Evolutionary conservation across 116 monocot species (phyloP), one percentile per base, ranked within the genome.

Genomic region (Iris pallida): DNA sequence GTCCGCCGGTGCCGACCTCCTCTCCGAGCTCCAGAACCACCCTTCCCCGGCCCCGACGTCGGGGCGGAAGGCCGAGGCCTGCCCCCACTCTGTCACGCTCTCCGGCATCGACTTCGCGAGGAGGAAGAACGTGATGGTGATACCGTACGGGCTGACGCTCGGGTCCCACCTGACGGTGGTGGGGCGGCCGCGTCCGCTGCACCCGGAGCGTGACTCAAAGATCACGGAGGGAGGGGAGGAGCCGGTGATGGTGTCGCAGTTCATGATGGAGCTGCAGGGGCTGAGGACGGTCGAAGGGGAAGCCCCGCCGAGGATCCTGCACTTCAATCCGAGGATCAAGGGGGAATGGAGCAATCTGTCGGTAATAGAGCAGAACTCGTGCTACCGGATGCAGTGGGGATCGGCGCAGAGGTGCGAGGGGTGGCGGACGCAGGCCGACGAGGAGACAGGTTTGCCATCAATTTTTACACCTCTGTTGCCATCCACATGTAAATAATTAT

Each of bases 251-350:
- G 83, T 90, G 44, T 80, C 83, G 7, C 90, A 90, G 76, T 86
- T 86, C 74, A 86, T 83, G 74, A 71, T 90, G 73, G 90, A 90
- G 78, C 66, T 90, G 71, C 86, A 81, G 55, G 90, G 90, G 59
- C 64, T 89, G 65, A 89, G 82, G 71, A 75, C 79, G 11, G 90
- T 69, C 30, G 69, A 69, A 6, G 57, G 69, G 3, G 69, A 69
- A 45, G 69, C 57, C 12, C 53, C 69, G 5, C 69, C 69, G 0
- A 56, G 16, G 69, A 69, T 69, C 9, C 16, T 69, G 69, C 69
- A 69, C 43, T 69, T 57, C 20, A 69, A 69, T 58, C 69, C 69
- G 14, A 69, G 69, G 57, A 7, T 69, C 55, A 69, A 69, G 57
- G 69, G 69, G 3, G 69, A 69, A 20, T 69, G 69, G 69, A 58